A percentile compares a stretch with the other conserved stretches of the same genome.
These are phyloP conservation scores for Botrytis porri DNA, from an alignment of 2,329 filamentous ascomycete species.

Conservation along the genomic window DNA sequence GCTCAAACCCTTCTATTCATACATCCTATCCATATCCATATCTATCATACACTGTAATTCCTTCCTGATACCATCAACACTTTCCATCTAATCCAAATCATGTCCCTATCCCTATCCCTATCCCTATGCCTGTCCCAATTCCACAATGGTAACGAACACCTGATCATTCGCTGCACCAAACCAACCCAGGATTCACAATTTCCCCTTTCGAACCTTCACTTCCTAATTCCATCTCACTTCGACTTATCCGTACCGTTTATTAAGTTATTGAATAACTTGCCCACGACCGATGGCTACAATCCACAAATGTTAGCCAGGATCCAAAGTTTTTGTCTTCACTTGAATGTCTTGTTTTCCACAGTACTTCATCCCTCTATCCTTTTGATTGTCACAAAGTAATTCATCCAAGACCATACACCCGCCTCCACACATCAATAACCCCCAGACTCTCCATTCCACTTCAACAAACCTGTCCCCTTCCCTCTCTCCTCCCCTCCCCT, in stretches of 20 bases:
- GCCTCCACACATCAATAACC: too few relatives aligned
- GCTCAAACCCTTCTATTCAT: background rate
- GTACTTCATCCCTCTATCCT: background rate
- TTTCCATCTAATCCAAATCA: background rate
- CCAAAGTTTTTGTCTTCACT: background rate
- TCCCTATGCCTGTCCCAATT: background rate
- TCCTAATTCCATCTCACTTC: slow-evolving; percentile 8
- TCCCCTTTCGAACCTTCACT: too few relatives aligned
- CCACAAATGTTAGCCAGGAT: background rate
- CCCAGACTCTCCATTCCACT: background rate
- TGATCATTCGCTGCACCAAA: background rate
- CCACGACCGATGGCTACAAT: slow-evolving; percentile 23
- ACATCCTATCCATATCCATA: background rate
- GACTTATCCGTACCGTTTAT: slow-evolving; percentile 27
- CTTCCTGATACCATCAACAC: background rate
- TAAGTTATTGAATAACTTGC: slow-evolving; percentile 31
- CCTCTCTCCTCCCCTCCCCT: too few relatives aligned
- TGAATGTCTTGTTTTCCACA: background rate
- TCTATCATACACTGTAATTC: background rate
- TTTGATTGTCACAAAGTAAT: background rate
- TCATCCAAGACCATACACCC: background rate
- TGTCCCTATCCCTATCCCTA: too few relatives aligned
- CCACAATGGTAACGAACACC: background rate
- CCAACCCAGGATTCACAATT: background rate
- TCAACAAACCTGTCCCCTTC: too few relatives aligned